phyloP scores from a whole-genome alignment of 345 rosid species.

The Kernera saxatilis region DNA sequence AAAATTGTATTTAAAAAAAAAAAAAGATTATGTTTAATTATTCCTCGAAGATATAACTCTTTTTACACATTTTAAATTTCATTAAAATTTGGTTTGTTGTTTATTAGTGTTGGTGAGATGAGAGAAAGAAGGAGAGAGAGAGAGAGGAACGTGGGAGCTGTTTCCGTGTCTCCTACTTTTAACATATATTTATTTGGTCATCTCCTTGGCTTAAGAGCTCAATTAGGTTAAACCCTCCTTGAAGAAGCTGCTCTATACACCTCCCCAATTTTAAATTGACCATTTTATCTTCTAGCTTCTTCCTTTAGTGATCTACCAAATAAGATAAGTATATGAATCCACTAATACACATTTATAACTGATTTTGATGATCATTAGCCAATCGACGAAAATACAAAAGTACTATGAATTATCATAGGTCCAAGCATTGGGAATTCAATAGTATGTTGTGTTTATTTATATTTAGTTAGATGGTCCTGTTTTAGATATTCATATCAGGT shows the following conservation, averaged over 20 bases:
- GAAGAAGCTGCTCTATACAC: conserved; percentile 31
- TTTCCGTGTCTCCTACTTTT: conserved; percentile 79
- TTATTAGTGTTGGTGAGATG: conserved; percentile 16
- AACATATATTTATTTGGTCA: conserved; percentile 35
- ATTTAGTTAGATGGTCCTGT: background rate
- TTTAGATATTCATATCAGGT: background rate
- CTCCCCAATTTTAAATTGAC: background rate
- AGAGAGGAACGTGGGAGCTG: conserved; percentile 86
- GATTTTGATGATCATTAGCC: background rate
- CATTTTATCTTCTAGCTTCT: background rate
- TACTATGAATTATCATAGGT: conserved; percentile 1
- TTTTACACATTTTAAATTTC: conserved; percentile 19
- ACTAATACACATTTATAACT: background rate
- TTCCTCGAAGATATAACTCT: conserved; percentile 43
- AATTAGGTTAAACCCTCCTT: conserved; percentile 37
- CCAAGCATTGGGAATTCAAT: background rate
- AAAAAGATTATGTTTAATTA: conserved; percentile 31
- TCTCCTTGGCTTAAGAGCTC: conserved; percentile 76
- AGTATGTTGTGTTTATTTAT: background rate
- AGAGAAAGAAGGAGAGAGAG: conserved; percentile 13
- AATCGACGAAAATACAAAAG: background rate
- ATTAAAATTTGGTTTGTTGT: conserved; percentile 18
- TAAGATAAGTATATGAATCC: background rate
- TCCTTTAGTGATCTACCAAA: background rate
- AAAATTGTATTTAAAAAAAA: conserved; percentile 1